Conservation (phyloP, 2,329 filamentous ascomycete genomes). For the Aspergillus hortae region DNA sequence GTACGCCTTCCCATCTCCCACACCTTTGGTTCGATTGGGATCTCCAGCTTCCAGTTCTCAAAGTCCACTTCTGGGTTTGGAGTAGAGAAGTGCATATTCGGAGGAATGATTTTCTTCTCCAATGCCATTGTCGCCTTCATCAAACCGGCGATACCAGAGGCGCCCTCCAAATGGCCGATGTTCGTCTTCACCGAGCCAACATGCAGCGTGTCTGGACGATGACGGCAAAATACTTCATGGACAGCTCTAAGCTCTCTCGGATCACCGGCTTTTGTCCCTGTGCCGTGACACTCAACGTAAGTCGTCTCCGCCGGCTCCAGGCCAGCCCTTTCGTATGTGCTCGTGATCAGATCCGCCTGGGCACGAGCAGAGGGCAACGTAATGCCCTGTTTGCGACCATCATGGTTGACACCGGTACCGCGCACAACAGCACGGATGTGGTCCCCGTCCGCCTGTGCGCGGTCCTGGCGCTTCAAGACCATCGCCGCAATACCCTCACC, state of each 20-base stretch:
- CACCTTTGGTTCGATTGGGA: slow-evolving; percentile 6
- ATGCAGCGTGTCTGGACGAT: slow-evolving; percentile 4
- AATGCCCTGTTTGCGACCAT: slow-evolving; percentile 17
- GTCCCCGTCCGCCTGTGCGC: slow-evolving; percentile 26
- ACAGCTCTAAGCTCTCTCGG: background rate
- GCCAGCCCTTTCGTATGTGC: slow-evolving; percentile 17
- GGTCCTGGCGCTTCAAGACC: slow-evolving; percentile 22
- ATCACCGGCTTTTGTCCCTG: background rate
- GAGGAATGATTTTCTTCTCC: slow-evolving; percentile 24
- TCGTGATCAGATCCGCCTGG: slow-evolving; percentile 4
- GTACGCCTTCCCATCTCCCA: slow-evolving; percentile 15
- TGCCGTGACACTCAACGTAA: slow-evolving; percentile 36
- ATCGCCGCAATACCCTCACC: slow-evolving; percentile 30
- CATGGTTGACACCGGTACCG: slow-evolving; percentile 16
- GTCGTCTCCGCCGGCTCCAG: slow-evolving; percentile 26
- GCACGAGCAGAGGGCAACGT: background rate
- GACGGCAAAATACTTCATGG: too few relatives aligned
- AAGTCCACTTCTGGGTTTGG: slow-evolving; percentile 21
- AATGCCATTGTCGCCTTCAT: slow-evolving; percentile 25
- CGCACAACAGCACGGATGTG: slow-evolving; percentile 28
- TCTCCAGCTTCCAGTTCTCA: slow-evolving; percentile 13
- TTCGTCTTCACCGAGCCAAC: slow-evolving; percentile 27
- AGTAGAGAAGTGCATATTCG: slow-evolving; percentile 21
- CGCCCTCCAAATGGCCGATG: slow-evolving; percentile 25
- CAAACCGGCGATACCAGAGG: slow-evolving; percentile 24